Evolutionary conservation across 495 filamentous ascomycete species (phyloP), one percentile per base, ranked within the genome.

Genomic region (Parachaetomium inaequale): DNA sequence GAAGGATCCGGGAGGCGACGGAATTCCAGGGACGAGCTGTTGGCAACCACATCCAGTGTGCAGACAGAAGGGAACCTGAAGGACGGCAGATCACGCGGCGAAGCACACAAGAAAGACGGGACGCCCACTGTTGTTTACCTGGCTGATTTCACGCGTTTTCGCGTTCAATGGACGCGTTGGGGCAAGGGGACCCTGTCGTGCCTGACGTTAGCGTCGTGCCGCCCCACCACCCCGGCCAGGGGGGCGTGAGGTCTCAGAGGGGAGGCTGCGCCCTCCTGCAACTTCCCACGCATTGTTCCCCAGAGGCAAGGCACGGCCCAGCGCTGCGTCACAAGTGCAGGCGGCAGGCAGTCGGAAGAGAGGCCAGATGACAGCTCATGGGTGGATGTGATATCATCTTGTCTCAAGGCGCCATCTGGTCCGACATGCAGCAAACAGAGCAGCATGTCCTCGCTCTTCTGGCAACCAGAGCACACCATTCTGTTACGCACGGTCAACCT

Each of bases 51-150:
- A 63, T 63, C 61, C 59, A 50, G 58, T 50, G 53, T 52, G 47
- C 55, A 43, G 31, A 51, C 26, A 57, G 51, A 25, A 61, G 23
- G 21, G 42, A 49, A 34, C 46, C 25, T 17, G 28, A 59, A 51
- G 55, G 46, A 59, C 40, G 60, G 63, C 53, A 63, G 53, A 63
- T 63, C 47, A 64, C 61, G 54, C 60, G 63, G 65, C 59, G 45
- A 50, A 58, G 58, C 47, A 19, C 55, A 49, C 59, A 58, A 63
- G 49, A 64, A 64, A 61, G 58, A 59, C 57, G 58, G 53, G 51
- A 63, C 58, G 40, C n/a, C 38, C 14, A 26, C 47, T 69, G 36
- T 69, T 69, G 67, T 69, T 69, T 69, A 69, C 64, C 38, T 58
- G 55, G 45, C 66, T 49, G 52, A 49, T 47, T 55, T 40, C 19